Base-by-base conservation (phyloP, 2,329 filamentous ascomycete genomes). In the Aspergillus hiratsukae region DNA sequence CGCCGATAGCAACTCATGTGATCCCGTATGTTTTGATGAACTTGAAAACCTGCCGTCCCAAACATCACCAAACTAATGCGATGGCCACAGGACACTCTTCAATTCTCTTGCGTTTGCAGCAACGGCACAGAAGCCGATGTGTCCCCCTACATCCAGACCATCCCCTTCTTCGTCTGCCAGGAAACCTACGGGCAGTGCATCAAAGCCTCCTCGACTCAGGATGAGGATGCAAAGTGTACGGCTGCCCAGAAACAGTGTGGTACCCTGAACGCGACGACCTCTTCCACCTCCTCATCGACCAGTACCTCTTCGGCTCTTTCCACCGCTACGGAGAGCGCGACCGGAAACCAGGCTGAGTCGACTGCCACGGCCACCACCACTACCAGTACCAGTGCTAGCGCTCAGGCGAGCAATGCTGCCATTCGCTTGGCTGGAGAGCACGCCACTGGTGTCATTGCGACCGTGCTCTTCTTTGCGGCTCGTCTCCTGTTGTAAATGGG, bases 121-220 rank as follows among this genome's bases (percentile, higher is more conserved):
- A 81, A 85, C 69, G 80, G 79, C 61, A 80, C 77, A 45, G 68
- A 70, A 7, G 83, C 83, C 62, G 79, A 85, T 66, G 78, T 86
- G 64, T 69, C 75, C 58, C 73, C 77, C 63, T 88, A 86, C 73
- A 64, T 72, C 53, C 74, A 82, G 71, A 84, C 83, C 25, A 74
- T 88, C 50, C 84, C 84, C 45, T 83, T 77, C 72, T 85, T 77
- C 71, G 78, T 84, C 70, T 88, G 85, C 76, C 67, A 79, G 65
- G 73, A 72, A 60, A 81, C 78, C 73, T 83, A 72, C 66, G 63
- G 61, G 25, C 75, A 80, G 63, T 83, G 80, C 66, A 77, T 80
- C 57, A n/a, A 61, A 28, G 66, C 71, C 23, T 62, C 61, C 11
- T 46, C 56, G 64, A 80, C 65, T 72, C 78, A 62, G 71, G 73